These are phyloP conservation scores for Rhizophagus clarus DNA, from an alignment of 192 early-diverging fungal genomes.

Conservation along the genomic window DNA sequence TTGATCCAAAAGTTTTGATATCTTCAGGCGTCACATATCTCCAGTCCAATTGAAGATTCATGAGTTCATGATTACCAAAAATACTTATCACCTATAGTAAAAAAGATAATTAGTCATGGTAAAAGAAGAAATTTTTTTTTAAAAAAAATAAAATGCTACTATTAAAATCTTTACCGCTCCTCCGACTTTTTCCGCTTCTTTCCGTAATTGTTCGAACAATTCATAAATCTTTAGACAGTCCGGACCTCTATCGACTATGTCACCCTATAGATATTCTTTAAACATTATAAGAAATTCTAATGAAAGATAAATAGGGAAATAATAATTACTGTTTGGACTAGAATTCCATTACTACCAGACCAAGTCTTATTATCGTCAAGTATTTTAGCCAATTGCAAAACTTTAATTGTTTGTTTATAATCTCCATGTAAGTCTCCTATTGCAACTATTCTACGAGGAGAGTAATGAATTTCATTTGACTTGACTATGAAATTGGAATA, in stretches of 20 bases:
- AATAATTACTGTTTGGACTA: conserved; percentile 64
- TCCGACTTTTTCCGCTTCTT: conserved; percentile 55
- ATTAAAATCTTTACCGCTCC: conserved; percentile 41
- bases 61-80: conserved; percentile 39
- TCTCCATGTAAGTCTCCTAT: conserved; percentile 77
- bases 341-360: conserved; percentile 54
- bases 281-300: neutral
- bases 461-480: neutral
- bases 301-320: neutral
- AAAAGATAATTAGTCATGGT: neutral
- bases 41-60: conserved; percentile 38
- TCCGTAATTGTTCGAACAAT: conserved; percentile 55
- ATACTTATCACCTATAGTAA: neutral
- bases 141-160: neutral
- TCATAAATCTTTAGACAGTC: conserved; percentile 73
- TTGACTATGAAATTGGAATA: no score
- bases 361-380: conserved; percentile 62
- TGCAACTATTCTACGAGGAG: conserved; percentile 52
- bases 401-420: conserved; percentile 48
- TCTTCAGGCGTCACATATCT: conserved; percentile 40
- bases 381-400: conserved; percentile 62
- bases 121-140: neutral
- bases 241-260: conserved; percentile 73
- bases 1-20: conserved; percentile 37
- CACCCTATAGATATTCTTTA: conserved; percentile 48